A percentile compares a stretch with the other conserved stretches of the same genome.
phyloP scores from a whole-genome alignment of 2,329 filamentous ascomycete species.

The Fusarium tuaranense region DNA sequence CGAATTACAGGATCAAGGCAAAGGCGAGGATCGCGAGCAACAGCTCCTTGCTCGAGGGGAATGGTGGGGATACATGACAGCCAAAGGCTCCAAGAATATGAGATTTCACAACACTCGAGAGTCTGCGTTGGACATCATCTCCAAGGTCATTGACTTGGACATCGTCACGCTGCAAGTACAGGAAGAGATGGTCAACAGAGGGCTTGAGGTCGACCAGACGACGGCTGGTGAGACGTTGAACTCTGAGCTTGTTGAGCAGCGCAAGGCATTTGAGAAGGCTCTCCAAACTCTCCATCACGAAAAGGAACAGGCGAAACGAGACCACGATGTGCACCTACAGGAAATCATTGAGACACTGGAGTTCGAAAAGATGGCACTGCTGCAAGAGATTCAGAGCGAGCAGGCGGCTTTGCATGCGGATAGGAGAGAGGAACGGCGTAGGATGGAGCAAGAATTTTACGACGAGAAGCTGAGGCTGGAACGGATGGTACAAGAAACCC shows the following conservation, averaged over 20 bases:
- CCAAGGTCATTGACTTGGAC: neutral
- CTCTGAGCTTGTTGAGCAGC: neutral
- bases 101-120: neutral
- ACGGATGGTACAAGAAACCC: neutral
- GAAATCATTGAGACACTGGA: neutral
- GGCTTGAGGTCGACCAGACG: neutral
- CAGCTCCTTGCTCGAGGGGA: neutral
- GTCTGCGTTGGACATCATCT: neutral
- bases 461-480: neutral
- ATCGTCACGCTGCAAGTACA: neutral
- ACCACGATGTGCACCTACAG: neutral
- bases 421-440: neutral
- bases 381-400: neutral
- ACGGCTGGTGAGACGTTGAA: neutral
- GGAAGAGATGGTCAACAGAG: neutral
- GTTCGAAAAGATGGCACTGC: neutral
- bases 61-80: neutral
- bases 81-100: neutral
- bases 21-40: neutral
- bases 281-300: neutral
- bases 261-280: neutral
- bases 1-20: neutral
- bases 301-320: neutral
- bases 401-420: neutral
- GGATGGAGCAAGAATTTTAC: neutral